A percentile compares a stretch with the other conserved stretches of the same genome.
These are phyloP conservation scores for Raphanus hybrid DNA, from an alignment of 441 rosid genomes.

Conservation along the genomic window DNA sequence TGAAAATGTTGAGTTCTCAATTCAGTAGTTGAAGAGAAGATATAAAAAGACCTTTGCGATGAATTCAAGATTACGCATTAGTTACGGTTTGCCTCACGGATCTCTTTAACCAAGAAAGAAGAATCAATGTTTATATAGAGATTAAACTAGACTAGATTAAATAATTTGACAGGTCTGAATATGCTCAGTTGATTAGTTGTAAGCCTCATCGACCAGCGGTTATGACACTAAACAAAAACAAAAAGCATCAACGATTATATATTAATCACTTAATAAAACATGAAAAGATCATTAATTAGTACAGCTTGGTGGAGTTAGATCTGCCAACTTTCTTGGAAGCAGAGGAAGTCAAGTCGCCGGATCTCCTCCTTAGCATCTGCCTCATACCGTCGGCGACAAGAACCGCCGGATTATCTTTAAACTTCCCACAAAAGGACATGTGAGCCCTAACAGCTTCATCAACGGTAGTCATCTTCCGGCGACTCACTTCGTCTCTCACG, in stretches of 20 bases:
- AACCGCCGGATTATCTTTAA: slow-evolving; percentile 87
- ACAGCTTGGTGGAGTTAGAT: slow-evolving; percentile 65
- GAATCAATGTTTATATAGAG: slow-evolving; percentile 5
- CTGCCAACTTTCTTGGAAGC: slow-evolving; percentile 76
- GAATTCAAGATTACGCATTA: slow-evolving; percentile 26
- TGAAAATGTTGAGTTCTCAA: neutral
- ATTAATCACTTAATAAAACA: slow-evolving; percentile 26
- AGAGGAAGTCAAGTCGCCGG: slow-evolving; percentile 68
- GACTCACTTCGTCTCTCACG: slow-evolving; percentile 75
- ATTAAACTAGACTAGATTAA: slow-evolving; percentile 4
- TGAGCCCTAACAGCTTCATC: slow-evolving; percentile 94
- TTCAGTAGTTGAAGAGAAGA: neutral
- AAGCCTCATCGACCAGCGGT: slow-evolving; percentile 28
- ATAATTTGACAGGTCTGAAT: slow-evolving; percentile 4
- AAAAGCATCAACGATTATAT: slow-evolving; percentile 1
- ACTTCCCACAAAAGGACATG: slow-evolving; percentile 93
- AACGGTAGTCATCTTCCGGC: slow-evolving; percentile 49
- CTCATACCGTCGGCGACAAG: slow-evolving; percentile 95
- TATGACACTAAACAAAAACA: slow-evolving; percentile 20
- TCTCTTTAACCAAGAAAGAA: slow-evolving; percentile 3
- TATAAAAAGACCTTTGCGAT: neutral
- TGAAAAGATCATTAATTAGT: slow-evolving; percentile 21
- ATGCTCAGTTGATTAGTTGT: slow-evolving; percentile 22
- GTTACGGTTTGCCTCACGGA: neutral
- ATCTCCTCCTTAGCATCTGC: slow-evolving; percentile 92